Evolutionary conservation across 257 asterid genomes (phyloP).

Genomic region (Solanum peruvianum): DNA sequence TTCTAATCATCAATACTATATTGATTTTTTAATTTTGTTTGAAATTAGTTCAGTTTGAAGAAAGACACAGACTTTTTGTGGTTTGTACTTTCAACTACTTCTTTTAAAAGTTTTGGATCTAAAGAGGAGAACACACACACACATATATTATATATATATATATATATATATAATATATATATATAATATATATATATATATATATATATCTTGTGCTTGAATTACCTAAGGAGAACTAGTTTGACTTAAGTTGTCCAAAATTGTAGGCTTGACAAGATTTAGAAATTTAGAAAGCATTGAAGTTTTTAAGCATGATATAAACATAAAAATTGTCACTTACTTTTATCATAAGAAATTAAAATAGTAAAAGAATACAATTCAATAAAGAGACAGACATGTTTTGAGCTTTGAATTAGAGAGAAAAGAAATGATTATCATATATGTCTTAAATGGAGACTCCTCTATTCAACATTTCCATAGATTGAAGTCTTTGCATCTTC

Average conservation of each 20-base stretch:
- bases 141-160: too few species aligned
- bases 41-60: neutral
- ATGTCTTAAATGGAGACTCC: slow-evolving; percentile 6
- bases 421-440: neutral
- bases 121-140: neutral
- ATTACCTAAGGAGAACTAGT: neutral
- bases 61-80: neutral
- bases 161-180: too few species aligned
- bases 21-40: neutral
- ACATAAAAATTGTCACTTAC: neutral
- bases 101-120: neutral
- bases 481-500: slow-evolving; percentile 68
- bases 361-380: neutral
- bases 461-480: slow-evolving; percentile 61
- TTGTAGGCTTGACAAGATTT: neutral
- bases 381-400: neutral
- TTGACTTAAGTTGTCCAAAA: neutral
- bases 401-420: neutral
- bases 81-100: neutral
- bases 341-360: neutral
- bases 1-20: neutral
- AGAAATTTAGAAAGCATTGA: too few species aligned
- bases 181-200: too few species aligned
- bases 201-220: too few species aligned
- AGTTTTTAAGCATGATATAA: neutral